phyloP scores from a whole-genome alignment of 129 eudicot species.

The Tagetes patula region DNA sequence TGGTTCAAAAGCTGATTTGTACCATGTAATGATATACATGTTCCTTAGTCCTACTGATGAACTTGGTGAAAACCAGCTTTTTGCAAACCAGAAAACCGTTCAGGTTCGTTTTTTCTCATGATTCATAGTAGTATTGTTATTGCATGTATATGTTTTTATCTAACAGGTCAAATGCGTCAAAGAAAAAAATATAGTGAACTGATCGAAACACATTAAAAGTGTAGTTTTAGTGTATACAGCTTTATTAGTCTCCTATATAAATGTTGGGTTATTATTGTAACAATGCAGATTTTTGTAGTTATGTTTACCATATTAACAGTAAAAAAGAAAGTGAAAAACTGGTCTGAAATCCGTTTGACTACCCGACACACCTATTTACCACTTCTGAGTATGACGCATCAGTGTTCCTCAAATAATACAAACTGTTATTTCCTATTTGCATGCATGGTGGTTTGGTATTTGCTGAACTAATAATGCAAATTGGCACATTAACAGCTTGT shows the following conservation, averaged over 20 bases:
- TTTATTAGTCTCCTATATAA: background rate
- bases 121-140: background rate
- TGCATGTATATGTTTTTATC: background rate
- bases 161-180: background rate
- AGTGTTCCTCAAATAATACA: background rate
- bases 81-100: constrained; percentile 66
- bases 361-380: background rate
- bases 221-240: background rate
- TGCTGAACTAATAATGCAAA: constrained; percentile 4
- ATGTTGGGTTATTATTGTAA: too few species aligned
- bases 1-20: constrained; percentile 90
- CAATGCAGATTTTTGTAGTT: background rate
- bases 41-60: constrained; percentile 92
- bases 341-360: background rate
- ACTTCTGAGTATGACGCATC: background rate
- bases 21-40: constrained; percentile 96
- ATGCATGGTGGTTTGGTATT: background rate
- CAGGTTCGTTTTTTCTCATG: constrained; percentile 49
- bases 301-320: background rate
- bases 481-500: constrained; percentile 49
- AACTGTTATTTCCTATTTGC: background rate
- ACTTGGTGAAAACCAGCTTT: constrained; percentile 88
- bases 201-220: background rate
- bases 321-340: background rate
- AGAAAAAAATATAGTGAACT: background rate